A percentile compares a stretch with the other conserved stretches of the same genome.
These are phyloP conservation scores for Cunninghamia lanceolata DNA, from an alignment of 75 land plant genomes.

Conservation along the genomic window DNA sequence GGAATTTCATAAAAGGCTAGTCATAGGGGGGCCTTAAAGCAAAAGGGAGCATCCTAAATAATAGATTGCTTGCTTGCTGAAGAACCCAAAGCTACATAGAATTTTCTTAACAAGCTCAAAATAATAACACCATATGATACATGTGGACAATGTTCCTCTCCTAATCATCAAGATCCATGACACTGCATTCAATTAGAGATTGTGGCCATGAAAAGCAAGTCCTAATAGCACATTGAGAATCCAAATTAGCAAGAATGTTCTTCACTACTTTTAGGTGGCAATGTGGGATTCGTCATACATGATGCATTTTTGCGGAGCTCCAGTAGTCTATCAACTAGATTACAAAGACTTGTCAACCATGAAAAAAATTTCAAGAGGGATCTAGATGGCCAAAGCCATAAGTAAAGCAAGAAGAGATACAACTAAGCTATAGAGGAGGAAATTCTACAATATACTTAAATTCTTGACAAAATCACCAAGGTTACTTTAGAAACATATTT, in stretches of 20 bases:
- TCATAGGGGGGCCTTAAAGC: background rate
- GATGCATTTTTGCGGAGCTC: constrained; percentile 2
- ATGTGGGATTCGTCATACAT: background rate
- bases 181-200: background rate
- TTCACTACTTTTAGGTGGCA: background rate
- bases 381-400: no score
- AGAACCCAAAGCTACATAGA: background rate
- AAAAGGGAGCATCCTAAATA: background rate
- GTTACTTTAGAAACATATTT: background rate
- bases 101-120: background rate
- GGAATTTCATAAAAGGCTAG: background rate
- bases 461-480: background rate
- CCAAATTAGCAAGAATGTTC: background rate
- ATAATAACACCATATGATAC: background rate
- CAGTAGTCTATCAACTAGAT: background rate
- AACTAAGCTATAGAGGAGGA: no score
- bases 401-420: no score
- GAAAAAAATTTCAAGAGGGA: background rate
- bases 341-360: constrained; percentile 8
- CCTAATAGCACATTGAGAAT: background rate
- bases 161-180: background rate
- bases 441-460: background rate
- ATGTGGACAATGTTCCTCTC: background rate
- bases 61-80: background rate
- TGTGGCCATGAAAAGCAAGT: background rate